phyloP scores from a whole-genome alignment of 768 basidiomycete genomes.

The Amanita molliuscula region DNA sequence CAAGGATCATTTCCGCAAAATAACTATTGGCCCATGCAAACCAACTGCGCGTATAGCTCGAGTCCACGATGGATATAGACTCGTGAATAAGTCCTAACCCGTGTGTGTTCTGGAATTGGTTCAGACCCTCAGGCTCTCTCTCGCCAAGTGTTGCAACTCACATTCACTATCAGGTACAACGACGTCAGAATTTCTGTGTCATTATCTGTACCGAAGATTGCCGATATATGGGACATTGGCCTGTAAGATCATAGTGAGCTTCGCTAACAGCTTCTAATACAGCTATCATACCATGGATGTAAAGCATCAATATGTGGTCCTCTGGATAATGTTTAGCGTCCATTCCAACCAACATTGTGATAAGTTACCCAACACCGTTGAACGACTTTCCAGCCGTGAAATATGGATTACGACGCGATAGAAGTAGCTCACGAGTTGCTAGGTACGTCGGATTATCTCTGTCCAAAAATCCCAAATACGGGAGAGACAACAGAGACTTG shows the following conservation, averaged over 20 bases:
- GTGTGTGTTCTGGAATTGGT: slow-evolving; percentile 45
- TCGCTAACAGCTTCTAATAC: neutral
- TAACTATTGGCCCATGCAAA: slow-evolving; percentile 83
- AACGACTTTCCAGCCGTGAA: slow-evolving; percentile 53
- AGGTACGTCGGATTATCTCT: slow-evolving; percentile 48
- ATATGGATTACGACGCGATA: slow-evolving; percentile 64
- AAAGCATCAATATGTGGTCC: slow-evolving; percentile 67
- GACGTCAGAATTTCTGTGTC: slow-evolving; percentile 56
- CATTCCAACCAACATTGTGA: neutral
- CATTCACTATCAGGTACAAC: slow-evolving; percentile 60
- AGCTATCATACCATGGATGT: slow-evolving; percentile 48
- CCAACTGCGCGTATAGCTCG: slow-evolving; percentile 61
- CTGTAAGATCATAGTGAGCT: slow-evolving; percentile 17
- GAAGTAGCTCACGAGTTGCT: slow-evolving; percentile 49
- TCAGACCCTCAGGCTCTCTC: neutral
- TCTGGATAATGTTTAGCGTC: slow-evolving; percentile 21
- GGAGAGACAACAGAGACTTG: slow-evolving; percentile 68
- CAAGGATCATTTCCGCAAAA: slow-evolving; percentile 75
- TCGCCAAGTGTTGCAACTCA: slow-evolving; percentile 21
- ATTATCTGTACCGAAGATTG: slow-evolving; percentile 66
- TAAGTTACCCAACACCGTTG: slow-evolving; percentile 55
- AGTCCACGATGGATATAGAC: slow-evolving; percentile 53
- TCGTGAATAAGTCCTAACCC: slow-evolving; percentile 75
- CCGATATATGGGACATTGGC: slow-evolving; percentile 76
- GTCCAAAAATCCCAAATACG: slow-evolving; percentile 69